These are phyloP conservation scores for Gossypium bickii DNA, from an alignment of 345 rosid genomes.

Conservation along the genomic window DNA sequence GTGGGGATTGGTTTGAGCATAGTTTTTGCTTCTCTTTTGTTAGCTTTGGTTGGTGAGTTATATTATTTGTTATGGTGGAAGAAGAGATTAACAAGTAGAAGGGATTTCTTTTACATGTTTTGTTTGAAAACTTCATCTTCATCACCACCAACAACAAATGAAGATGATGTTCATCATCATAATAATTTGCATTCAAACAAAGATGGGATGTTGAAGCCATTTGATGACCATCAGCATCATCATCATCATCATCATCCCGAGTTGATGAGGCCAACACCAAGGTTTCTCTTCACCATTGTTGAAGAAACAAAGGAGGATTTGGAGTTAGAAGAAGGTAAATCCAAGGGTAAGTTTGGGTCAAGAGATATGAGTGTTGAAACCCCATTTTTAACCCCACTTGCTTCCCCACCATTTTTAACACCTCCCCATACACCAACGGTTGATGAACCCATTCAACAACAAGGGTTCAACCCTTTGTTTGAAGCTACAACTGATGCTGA, in stretches of 20 bases:
- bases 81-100: slow-evolving; percentile 48
- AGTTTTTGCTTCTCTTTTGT: slow-evolving; percentile 71
- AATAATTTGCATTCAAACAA: slow-evolving; percentile 11
- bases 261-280: slow-evolving; percentile 50
- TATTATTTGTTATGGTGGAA: slow-evolving; percentile 93
- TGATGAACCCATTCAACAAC: slow-evolving; percentile 31
- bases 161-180: neutral
- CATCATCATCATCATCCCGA: slow-evolving; percentile 18
- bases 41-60: slow-evolving; percentile 82
- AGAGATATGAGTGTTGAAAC: slow-evolving; percentile 63
- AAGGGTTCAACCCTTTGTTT: slow-evolving; percentile 38
- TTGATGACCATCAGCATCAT: slow-evolving; percentile 11
- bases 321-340: slow-evolving; percentile 70
- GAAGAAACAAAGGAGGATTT: slow-evolving; percentile 91
- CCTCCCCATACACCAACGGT: slow-evolving; percentile 73
- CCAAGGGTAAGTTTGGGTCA: slow-evolving; percentile 38
- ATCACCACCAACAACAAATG: neutral
- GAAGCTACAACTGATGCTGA: slow-evolving; percentile 75
- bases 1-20: slow-evolving; percentile 89
- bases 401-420: slow-evolving; percentile 87
- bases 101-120: slow-evolving; percentile 70
- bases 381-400: slow-evolving; percentile 80
- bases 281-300: slow-evolving; percentile 77
- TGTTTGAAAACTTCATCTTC: slow-evolving; percentile 51
- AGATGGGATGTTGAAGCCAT: slow-evolving; percentile 17